phyloP scores from a whole-genome alignment of 108 stramenopile species.

The Cyclotella distinguenda region DNA sequence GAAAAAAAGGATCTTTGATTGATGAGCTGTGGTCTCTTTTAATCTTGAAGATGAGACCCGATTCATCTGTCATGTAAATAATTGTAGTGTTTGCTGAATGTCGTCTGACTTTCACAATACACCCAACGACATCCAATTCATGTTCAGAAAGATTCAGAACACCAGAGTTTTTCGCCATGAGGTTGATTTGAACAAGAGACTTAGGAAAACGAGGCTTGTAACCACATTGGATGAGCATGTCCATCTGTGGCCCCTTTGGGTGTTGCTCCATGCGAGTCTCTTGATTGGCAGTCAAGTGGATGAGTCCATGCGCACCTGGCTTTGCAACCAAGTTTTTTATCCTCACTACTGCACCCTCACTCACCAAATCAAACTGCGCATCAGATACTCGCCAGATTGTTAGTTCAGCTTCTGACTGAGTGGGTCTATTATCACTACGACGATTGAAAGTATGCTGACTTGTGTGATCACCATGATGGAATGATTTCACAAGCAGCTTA shows the following conservation, averaged over 20 bases:
- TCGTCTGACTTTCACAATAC: slow-evolving; percentile 31
- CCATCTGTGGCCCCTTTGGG: slow-evolving; percentile 13
- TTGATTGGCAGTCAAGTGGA: slow-evolving; percentile 59
- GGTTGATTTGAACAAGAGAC: slow-evolving; percentile 48
- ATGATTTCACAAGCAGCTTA: slow-evolving; percentile 46
- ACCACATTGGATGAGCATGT: slow-evolving; percentile 25
- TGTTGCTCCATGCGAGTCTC: slow-evolving; percentile 51
- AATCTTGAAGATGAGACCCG: slow-evolving; percentile 37
- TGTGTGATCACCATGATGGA: no score
- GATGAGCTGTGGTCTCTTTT: slow-evolving; percentile 20
- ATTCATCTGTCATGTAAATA: slow-evolving; percentile 54
- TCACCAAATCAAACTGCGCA: slow-evolving; percentile 59
- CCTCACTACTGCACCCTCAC: slow-evolving; percentile 58
- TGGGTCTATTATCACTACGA: not conserved
- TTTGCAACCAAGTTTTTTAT: slow-evolving; percentile 62
- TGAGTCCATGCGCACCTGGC: slow-evolving; percentile 39
- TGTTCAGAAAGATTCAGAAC: slow-evolving; percentile 3
- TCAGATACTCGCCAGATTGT: slow-evolving; percentile 79
- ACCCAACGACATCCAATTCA: slow-evolving; percentile 48
- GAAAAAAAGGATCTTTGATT: slow-evolving; percentile 28
- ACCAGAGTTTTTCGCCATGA: slow-evolving; percentile 39
- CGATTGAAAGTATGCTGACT: not conserved
- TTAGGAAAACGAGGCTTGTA: slow-evolving; percentile 39
- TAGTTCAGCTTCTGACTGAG: slow-evolving; percentile 33
- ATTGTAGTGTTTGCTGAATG: slow-evolving; percentile 12